Conservation (phyloP, 2,329 filamentous ascomycete genomes). For the Diplodia sapinea region DNA sequence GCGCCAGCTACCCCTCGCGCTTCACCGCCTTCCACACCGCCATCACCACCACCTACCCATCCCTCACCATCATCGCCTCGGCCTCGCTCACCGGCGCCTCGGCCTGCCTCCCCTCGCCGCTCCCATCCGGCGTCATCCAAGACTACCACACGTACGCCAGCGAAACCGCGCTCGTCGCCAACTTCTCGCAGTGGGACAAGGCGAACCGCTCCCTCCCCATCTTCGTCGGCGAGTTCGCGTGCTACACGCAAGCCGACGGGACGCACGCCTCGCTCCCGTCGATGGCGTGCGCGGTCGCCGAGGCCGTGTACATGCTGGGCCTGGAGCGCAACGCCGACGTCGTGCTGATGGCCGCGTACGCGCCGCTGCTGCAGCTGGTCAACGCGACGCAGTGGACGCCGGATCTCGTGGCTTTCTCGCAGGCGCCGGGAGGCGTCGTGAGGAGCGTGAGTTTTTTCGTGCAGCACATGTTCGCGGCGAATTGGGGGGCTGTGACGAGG, state of each 20-base stretch:
- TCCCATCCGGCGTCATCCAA: slow-evolving; percentile 48
- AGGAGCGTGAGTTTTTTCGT: slow-evolving; percentile 24
- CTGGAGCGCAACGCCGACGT: slow-evolving; percentile 69
- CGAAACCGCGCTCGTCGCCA: slow-evolving; percentile 52
- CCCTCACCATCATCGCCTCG: slow-evolving; percentile 63
- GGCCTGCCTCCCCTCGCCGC: slow-evolving; percentile 31
- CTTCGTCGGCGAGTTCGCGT: slow-evolving; percentile 30
- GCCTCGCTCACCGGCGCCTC: slow-evolving; percentile 38
- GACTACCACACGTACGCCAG: slow-evolving; percentile 55
- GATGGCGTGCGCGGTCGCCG: slow-evolving; percentile 59
- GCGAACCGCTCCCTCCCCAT: background rate
- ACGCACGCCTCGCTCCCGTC: background rate
- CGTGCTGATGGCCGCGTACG: slow-evolving; percentile 42
- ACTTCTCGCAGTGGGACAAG: slow-evolving; percentile 53
- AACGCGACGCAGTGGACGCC: slow-evolving; percentile 28
- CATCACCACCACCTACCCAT: slow-evolving; percentile 61
- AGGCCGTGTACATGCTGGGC: slow-evolving; percentile 69
- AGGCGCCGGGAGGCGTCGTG: background rate
- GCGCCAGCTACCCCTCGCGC: slow-evolving; percentile 53
- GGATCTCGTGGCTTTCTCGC: slow-evolving; percentile 9
- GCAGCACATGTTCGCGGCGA: slow-evolving; percentile 25
- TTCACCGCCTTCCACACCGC: slow-evolving; percentile 62
- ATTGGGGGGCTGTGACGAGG: background rate
- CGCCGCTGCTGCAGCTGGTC: slow-evolving; percentile 20
- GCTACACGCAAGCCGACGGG: slow-evolving; percentile 7